A percentile compares a stretch with the other conserved stretches of the same genome.
phyloP scores from a whole-genome alignment of 768 basidiomycete genomes.

The Coprinopsis sp. region DNA sequence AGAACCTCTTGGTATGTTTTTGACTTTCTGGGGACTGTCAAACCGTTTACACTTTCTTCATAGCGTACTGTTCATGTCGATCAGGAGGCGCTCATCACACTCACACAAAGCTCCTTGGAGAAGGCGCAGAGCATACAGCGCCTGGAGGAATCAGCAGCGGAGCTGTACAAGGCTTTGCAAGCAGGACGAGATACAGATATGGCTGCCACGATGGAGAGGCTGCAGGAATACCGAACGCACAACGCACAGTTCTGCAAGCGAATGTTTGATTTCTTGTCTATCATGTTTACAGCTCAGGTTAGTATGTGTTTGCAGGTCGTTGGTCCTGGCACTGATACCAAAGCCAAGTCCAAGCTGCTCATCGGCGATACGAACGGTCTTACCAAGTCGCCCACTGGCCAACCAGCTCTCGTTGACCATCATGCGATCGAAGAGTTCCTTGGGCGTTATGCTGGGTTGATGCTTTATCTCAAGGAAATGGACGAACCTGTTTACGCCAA shows the following conservation, averaged over 20 bases:
- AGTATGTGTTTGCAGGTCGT: conserved; percentile 13
- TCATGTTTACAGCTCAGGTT: conserved; percentile 91
- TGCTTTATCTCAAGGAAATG: conserved; percentile 96
- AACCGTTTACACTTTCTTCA: not conserved
- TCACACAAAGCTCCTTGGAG: conserved; percentile 89
- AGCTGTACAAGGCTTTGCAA: conserved; percentile 92
- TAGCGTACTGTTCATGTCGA: conserved; percentile 97
- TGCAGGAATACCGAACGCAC: conserved; percentile 86
- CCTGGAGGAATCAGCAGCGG: conserved; percentile 77
- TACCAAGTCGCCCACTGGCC: conserved; percentile 35
- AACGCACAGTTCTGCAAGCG: conserved; percentile 93
- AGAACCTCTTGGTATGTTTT: conserved; percentile 71
- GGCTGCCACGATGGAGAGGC: conserved; percentile 93
- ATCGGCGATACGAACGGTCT: conserved; percentile 61
- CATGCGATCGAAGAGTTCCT: conserved; percentile 75
- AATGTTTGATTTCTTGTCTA: conserved; percentile 80
- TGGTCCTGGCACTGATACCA: not conserved
- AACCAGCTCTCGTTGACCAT: conserved; percentile 57
- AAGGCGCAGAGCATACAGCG: conserved; percentile 68
- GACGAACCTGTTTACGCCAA: conserved; percentile 85
- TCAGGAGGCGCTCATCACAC: conserved; percentile 60
- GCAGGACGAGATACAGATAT: conserved; percentile 93
- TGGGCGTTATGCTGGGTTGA: conserved; percentile 81
- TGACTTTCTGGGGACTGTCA: not conserved
- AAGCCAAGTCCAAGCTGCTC: conserved; percentile 57